Conservation (phyloP, 768 basidiomycete genomes). For the Boletales sp. region DNA sequence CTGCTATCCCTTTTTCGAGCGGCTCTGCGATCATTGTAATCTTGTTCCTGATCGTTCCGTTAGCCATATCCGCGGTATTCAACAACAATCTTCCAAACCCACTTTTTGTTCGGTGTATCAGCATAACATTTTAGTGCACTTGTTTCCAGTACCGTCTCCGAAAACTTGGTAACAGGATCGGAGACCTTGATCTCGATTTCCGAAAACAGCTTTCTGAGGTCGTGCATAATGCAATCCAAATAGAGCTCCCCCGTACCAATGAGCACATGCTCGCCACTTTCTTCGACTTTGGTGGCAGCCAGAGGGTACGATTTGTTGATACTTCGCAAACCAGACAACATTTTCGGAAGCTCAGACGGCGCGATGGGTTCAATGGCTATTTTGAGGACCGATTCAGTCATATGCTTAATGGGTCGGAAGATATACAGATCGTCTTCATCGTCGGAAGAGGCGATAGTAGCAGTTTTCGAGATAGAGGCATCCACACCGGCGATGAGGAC, state of each 20-base stretch:
- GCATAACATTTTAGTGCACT: slow-evolving; percentile 98
- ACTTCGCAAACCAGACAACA: slow-evolving; percentile 94
- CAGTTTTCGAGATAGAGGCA: slow-evolving; percentile 91
- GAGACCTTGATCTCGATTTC: slow-evolving; percentile 99
- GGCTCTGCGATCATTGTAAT: slow-evolving; percentile 99
- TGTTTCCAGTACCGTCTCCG: slow-evolving; percentile 97
- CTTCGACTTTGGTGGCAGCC: slow-evolving; percentile 93
- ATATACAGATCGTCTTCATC: slow-evolving; percentile 88
- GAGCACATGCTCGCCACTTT: slow-evolving; percentile 95
- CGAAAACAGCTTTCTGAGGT: slow-evolving; percentile 84
- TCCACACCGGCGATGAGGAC: slow-evolving; percentile 93
- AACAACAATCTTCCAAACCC: slow-evolving; percentile 27
- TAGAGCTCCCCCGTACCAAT: slow-evolving; percentile 97
- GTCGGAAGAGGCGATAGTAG: slow-evolving; percentile 73
- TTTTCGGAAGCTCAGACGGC: slow-evolving; percentile 97
- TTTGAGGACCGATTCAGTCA: slow-evolving; percentile 95
- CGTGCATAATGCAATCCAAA: slow-evolving; percentile 96
- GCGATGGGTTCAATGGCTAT: slow-evolving; percentile 98
- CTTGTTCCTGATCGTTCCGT: slow-evolving; percentile 66
- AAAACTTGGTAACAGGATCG: slow-evolving; percentile 97
- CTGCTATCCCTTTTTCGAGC: slow-evolving; percentile 90
- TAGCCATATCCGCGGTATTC: slow-evolving; percentile 9
- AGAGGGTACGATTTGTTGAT: slow-evolving; percentile 98
- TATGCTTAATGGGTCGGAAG: slow-evolving; percentile 94
- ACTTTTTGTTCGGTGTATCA: slow-evolving; percentile 99